Evolutionary conservation across 371 early-diverging fungal species (phyloP).

Genomic region (Blakeslea trispora): DNA sequence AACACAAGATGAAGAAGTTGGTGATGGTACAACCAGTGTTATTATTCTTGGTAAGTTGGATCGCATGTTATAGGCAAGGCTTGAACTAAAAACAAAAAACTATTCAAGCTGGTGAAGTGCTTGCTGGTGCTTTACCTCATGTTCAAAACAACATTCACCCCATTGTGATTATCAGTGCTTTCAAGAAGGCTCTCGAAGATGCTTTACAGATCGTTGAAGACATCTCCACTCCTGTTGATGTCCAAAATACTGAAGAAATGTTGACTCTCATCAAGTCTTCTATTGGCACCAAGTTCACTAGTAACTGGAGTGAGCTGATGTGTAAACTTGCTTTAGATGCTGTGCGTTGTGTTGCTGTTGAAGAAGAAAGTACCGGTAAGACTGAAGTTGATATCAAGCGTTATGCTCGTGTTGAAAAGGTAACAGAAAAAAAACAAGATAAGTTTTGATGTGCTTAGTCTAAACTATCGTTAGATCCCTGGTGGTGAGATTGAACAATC

Average conservation of each 20-base stretch:
- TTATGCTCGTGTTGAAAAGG: constrained; percentile 97
- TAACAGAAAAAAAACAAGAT: constrained; percentile 21
- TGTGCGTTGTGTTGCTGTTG: constrained; percentile 86
- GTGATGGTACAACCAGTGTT: constrained; percentile 99
- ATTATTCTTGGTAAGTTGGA: constrained; percentile 88
- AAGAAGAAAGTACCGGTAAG: constrained; percentile 71
- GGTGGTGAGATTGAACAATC: constrained; percentile 98
- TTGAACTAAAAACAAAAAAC: too few species aligned
- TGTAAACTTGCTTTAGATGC: constrained; percentile 97
- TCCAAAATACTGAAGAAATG: constrained; percentile 86
- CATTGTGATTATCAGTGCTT: constrained; percentile 93
- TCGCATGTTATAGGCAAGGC: too few species aligned
- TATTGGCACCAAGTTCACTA: constrained; percentile 98
- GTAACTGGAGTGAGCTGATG: constrained; percentile 96
- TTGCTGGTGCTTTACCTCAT: constrained; percentile 89
- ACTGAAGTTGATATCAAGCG: constrained; percentile 97
- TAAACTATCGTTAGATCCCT: constrained; percentile 73
- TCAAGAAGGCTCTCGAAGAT: constrained; percentile 93
- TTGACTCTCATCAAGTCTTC: constrained; percentile 86
- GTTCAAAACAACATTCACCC: constrained; percentile 98
- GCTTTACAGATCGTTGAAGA: constrained; percentile 83
- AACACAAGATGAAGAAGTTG: constrained; percentile 99
- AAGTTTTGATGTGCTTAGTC: not conserved
- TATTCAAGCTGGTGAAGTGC: constrained; percentile 98
- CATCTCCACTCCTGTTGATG: constrained; percentile 84